These are phyloP conservation scores for Fusarium brachygibbosum DNA, from an alignment of 2,329 filamentous ascomycete genomes.

Conservation along the genomic window DNA sequence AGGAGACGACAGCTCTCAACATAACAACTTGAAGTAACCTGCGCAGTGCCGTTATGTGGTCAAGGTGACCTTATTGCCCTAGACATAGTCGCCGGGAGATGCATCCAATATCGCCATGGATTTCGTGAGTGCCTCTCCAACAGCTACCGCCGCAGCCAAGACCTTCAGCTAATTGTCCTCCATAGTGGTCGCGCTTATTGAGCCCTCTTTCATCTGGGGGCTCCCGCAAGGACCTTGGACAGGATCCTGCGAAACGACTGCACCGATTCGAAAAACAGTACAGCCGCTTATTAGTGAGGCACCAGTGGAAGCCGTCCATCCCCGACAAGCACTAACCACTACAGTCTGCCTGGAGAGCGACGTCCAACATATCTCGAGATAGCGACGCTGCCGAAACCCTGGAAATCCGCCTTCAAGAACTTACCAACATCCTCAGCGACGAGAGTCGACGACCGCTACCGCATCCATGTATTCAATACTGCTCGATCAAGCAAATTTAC, in stretches of 20 bases:
- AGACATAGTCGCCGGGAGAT: conserved; percentile 55
- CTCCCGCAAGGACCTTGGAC: conserved; percentile 70
- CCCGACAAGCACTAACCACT: conserved; percentile 25
- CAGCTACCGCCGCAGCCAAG: background rate
- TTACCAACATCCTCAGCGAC: conserved; percentile 83
- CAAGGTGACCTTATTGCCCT: conserved; percentile 30
- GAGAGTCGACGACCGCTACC: conserved; percentile 90
- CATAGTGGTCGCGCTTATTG: conserved; percentile 76
- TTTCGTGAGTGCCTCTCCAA: conserved; percentile 62
- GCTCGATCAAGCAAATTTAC: conserved; percentile 88
- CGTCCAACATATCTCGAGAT: conserved; percentile 71
- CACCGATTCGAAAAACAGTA: conserved; percentile 78
- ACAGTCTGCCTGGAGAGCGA: conserved; percentile 71
- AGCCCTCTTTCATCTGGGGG: conserved; percentile 70
- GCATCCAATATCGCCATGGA: conserved; percentile 66
- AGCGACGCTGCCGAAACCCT: conserved; percentile 73
- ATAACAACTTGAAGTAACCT: conserved; percentile 40
- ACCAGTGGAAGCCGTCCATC: background rate
- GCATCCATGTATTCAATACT: conserved; percentile 91
- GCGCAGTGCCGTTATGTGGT: conserved; percentile 39
- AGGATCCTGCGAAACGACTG: conserved; percentile 73
- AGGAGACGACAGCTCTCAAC: conserved; percentile 43
- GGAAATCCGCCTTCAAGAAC: conserved; percentile 72
- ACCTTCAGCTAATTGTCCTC: conserved; percentile 33
- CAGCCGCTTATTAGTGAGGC: conserved; percentile 69